A percentile compares a stretch with the other conserved stretches of the same genome.
Evolutionary conservation across 2,329 filamentous ascomycete genomes (phyloP).

Genomic region (Stachybotrys elegans): DNA sequence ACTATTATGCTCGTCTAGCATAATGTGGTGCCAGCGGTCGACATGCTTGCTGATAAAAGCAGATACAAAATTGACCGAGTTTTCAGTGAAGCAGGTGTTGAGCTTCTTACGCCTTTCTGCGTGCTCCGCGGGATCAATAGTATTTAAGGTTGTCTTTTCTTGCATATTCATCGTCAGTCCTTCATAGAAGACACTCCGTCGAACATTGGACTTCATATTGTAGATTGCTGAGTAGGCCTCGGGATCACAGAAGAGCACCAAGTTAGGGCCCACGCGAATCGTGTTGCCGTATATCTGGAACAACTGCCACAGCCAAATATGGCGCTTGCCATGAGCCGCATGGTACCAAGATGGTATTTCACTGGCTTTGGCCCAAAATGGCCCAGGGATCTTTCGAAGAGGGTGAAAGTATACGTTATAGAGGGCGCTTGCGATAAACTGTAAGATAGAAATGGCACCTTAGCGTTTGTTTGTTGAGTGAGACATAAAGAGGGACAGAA

Average conservation of each 20-base stretch:
- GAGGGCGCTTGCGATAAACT: not conserved
- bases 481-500: too few relatives aligned
- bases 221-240: slow-evolving; percentile 5
- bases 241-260: slow-evolving; percentile 5
- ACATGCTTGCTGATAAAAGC: slow-evolving; percentile 3
- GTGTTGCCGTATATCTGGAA: slow-evolving; percentile 6
- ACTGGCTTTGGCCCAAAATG: not conserved
- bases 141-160: not conserved
- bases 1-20: not conserved
- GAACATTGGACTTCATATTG: slow-evolving; percentile 5
- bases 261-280: slow-evolving; percentile 3
- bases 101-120: slow-evolving; percentile 3
- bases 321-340: not conserved
- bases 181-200: slow-evolving; percentile 4
- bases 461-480: too few relatives aligned
- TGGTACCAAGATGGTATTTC: slow-evolving; percentile 5
- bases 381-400: slow-evolving; percentile 3
- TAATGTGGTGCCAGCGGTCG: slow-evolving; percentile 5
- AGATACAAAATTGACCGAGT: not conserved
- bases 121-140: slow-evolving; percentile 3
- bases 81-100: slow-evolving; percentile 5
- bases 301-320: slow-evolving; percentile 6
- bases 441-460: too few relatives aligned
- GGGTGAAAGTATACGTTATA: slow-evolving; percentile 8
- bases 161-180: not conserved